Base-by-base conservation (phyloP, 2,329 filamentous ascomycete species). In the Cytospora paraplurivora region DNA sequence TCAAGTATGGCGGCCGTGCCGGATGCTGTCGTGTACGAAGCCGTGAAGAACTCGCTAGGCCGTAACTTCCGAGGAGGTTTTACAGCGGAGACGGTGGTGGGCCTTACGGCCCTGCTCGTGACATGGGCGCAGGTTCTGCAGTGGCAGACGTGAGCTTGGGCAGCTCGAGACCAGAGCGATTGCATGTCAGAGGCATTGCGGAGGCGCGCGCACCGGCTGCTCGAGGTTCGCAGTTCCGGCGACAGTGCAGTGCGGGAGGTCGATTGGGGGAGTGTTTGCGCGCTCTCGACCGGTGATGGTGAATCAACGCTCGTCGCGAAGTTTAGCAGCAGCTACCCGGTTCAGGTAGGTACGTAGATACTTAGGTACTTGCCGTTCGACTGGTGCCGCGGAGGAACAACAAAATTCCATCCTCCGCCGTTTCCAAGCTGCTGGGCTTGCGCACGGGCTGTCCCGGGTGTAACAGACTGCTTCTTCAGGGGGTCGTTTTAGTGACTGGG, bases 1-100 rank as follows among this genome's bases (percentile, higher is more conserved):
- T 92, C 89, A 35, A 84, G 77, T 3, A 89, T 77, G 12, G 87
- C 82, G 1, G 87, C 88, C 2, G 85, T 84, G 6, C 86, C 88
- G 70, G 90, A 84, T 60, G 89, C 82, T 38, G 86, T 85, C 33
- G 88, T 88, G 71, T 91, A 91, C 72, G 83, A 84, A 47, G 88
- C 84, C 32, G 88, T 90, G 71, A 88, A 81, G 65, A 87, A 67
- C 75, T 87, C 78, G 74, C 81, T 76, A 70, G 80, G 74, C 49
- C 78, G 79, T 51, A 81, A 74, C 67, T 81, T 82, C 60, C 82
- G 81, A 69, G 79, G 80, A 58, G 80, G 56, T 47, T 7, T 41
- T 32, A 33, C 35, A 21, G 56, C 38, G 49, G 81, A 27, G 27
- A 27, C 81, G 52, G 84, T 81, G 60, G 80, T 74, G 71, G 80